phyloP scores from a whole-genome alignment of 2,329 filamentous ascomycete genomes.

The Mycosphaerella sp. region DNA sequence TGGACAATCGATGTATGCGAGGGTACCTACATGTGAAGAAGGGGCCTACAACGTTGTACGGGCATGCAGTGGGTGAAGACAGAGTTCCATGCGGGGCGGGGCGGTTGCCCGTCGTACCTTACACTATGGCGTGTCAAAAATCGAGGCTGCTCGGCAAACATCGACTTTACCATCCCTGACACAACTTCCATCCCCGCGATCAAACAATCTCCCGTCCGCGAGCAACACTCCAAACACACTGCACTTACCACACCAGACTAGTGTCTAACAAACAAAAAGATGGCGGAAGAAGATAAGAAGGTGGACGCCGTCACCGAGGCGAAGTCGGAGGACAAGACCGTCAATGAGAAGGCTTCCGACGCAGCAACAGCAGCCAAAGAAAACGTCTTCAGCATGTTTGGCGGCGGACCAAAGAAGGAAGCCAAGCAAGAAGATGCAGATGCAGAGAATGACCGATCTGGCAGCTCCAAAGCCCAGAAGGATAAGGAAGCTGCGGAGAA shows the following conservation, averaged over 20 bases:
- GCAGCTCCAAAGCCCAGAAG: conserved; percentile 65
- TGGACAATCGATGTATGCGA: too few species aligned
- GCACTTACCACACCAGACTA: background rate
- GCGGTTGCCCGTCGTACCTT: too few species aligned
- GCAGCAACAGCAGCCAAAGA: conserved; percentile 42
- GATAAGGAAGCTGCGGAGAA: conserved; percentile 50
- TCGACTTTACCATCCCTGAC: too few species aligned
- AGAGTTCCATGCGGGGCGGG: too few species aligned
- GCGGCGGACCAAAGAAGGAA: conserved; percentile 93
- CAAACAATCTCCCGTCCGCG: too few species aligned
- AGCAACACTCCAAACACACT: background rate
- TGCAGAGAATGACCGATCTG: conserved; percentile 71
- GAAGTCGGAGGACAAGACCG: conserved; percentile 33
- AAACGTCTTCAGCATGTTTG: conserved; percentile 95
- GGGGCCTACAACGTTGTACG: too few species aligned
- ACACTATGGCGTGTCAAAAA: too few species aligned
- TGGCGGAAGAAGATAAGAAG: conserved; percentile 31
- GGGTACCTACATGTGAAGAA: too few species aligned
- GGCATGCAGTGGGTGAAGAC: too few species aligned
- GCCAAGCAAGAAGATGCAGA: conserved; percentile 76
- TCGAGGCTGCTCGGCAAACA: too few species aligned
- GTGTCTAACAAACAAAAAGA: conserved; percentile 13
- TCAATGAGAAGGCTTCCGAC: conserved; percentile 34
- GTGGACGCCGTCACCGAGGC: conserved; percentile 24
- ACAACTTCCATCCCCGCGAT: too few species aligned